Base-by-base conservation (phyloP, 306 rosid genomes). In the Senna siamea region DNA sequence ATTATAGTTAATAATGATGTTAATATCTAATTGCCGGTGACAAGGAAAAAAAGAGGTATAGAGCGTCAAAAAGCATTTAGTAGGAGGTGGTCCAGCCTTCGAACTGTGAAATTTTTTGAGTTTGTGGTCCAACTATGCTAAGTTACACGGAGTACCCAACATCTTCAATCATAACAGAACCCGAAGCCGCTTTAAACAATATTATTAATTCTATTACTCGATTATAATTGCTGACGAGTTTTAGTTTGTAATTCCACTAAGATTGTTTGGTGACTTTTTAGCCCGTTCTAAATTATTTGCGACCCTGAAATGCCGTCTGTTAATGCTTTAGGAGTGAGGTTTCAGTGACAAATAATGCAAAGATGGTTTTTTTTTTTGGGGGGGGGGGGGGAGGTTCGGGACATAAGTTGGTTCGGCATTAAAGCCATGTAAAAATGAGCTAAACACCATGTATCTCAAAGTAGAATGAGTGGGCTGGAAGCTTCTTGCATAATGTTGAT, bases 51-150 rank as follows among this genome's bases (percentile, higher is more conserved):
- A 62, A 44, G 78, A 66, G 75, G 48, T 47, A 57, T 71, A 70
- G 50, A 32, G 9, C 14, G 28, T 19, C 32, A 59, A 9, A 20
- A 68, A 70, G 73, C 55, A 43, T 61, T 81, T 75, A 75, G 55
- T 55, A 70, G 83, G 78, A 76, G 62, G 87, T 87, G 98, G 96
- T 91, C 92, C 97, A 62, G 81, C 43, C 32, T 46, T 63, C 20
- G n/a, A 66, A 69, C 40, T 80, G 79, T 82, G 77, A 73, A 56
- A 43, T 72, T 75, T 76, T 66, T 20, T 52, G 80, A 74, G 81
- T 58, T 72, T 86, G 92, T 87, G 92, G 96, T 83, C 96, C 97
- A 72, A 52, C 64, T 56, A 17, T 18, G 66, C 70, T 62, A 78
- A 85, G 80, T 82, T 78, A 66, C 67, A 55, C 66, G 65, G 74